phyloP scores from a whole-genome alignment of 2,329 filamentous ascomycete species.

The Zopfia rhizophila region DNA sequence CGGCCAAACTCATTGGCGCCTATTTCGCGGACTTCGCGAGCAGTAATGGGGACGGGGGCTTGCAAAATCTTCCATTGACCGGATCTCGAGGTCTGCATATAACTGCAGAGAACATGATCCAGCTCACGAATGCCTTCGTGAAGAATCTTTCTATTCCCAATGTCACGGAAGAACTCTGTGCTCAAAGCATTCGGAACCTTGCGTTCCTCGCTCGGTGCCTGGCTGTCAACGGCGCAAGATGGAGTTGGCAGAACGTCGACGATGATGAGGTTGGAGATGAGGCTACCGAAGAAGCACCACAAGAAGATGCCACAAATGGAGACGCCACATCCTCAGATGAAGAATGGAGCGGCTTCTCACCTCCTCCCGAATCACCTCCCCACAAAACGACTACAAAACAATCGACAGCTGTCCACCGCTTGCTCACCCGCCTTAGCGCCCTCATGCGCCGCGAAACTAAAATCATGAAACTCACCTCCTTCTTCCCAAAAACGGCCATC shows the following conservation, averaged over 20 bases:
- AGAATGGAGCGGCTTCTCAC: slow-evolving; percentile 40
- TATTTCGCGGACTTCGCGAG: slow-evolving; percentile 83
- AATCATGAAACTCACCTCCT: slow-evolving; percentile 68
- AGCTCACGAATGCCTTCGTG: slow-evolving; percentile 67
- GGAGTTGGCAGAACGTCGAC: slow-evolving; percentile 56
- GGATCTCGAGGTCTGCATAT: slow-evolving; percentile 79
- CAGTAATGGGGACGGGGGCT: slow-evolving; percentile 64
- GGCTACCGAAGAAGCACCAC: slow-evolving; percentile 60
- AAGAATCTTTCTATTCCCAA: slow-evolving; percentile 69
- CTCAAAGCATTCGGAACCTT: slow-evolving; percentile 82
- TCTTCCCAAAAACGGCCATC: slow-evolving; percentile 79
- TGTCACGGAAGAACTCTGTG: slow-evolving; percentile 78
- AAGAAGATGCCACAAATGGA: slow-evolving; percentile 48
- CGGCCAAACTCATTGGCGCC: slow-evolving; percentile 77
- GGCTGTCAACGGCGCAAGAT: slow-evolving; percentile 66
- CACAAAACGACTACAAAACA: slow-evolving; percentile 33
- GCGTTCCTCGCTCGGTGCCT: slow-evolving; percentile 79
- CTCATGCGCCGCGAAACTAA: slow-evolving; percentile 75
- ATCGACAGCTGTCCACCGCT: slow-evolving; percentile 71
- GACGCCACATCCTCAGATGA: slow-evolving; percentile 44
- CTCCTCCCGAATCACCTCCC: slow-evolving; percentile 21
- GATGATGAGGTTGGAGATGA: slow-evolving; percentile 56
- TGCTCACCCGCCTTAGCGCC: slow-evolving; percentile 81
- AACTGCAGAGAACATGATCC: slow-evolving; percentile 70
- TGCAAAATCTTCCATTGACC: slow-evolving; percentile 68